Evolutionary conservation across 129 eudicot genomes (phyloP).

Genomic region (Logfia minima): DNA sequence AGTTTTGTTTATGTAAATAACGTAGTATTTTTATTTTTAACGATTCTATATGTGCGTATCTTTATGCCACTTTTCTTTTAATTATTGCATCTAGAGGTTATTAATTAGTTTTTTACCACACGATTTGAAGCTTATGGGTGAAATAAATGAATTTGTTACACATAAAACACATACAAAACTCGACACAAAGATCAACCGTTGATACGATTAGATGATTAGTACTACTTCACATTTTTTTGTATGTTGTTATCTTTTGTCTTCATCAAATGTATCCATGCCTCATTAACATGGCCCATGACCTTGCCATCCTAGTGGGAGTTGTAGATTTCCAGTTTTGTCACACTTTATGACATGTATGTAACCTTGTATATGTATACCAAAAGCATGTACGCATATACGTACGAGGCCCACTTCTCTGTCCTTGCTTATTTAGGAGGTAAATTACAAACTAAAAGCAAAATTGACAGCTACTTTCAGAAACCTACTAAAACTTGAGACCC

Average conservation of each 20-base stretch:
- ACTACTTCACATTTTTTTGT: not conserved
- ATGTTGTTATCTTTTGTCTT: not conserved
- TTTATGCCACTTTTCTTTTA: no score
- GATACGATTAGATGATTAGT: not conserved
- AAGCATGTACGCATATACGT: not conserved
- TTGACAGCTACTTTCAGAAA: no score
- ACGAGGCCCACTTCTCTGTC: not conserved
- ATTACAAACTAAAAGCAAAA: no score
- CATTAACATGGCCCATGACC: constrained; percentile 31
- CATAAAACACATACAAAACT: not conserved
- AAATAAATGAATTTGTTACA: not conserved
- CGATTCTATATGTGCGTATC: no score
- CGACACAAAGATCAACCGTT: not conserved
- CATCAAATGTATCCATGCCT: constrained; percentile 23
- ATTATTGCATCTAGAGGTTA: no score
- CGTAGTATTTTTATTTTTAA: no score
- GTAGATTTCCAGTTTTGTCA: constrained; percentile 28
- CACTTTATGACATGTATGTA: constrained; percentile 32
- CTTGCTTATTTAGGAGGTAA: not conserved
- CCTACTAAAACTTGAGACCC: no score
- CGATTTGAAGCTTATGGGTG: no score
- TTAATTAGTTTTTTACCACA: no score
- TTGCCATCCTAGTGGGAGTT: constrained; percentile 35
- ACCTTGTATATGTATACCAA: not conserved
- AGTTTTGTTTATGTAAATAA: no score